Evolutionary conservation across 768 basidiomycete genomes (phyloP).

Genomic region (Pulveroboletus ravenelii): DNA sequence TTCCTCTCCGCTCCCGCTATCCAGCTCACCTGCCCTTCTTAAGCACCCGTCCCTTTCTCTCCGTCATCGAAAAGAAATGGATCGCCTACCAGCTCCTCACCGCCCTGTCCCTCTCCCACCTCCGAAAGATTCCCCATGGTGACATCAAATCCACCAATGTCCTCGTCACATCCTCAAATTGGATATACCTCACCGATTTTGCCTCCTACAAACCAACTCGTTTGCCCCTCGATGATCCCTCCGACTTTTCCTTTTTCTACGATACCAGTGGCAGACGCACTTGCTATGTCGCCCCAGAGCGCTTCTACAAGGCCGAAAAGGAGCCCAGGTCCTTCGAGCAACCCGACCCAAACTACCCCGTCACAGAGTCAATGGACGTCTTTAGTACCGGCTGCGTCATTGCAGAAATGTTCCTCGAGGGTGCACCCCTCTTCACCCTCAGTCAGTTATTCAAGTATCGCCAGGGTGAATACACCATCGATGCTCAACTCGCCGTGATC

Average conservation of each 20-base stretch:
- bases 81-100: slow-evolving; percentile 90
- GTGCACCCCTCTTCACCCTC: slow-evolving; percentile 86
- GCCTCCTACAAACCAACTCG: slow-evolving; percentile 92
- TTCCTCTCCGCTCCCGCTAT: neutral
- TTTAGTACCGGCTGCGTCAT: slow-evolving; percentile 94
- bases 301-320: slow-evolving; percentile 83
- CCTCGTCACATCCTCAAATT: slow-evolving; percentile 93
- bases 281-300: slow-evolving; percentile 94
- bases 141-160: slow-evolving; percentile 98
- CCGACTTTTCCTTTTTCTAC: slow-evolving; percentile 97
- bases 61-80: slow-evolving; percentile 94
- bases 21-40: neutral
- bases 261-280: slow-evolving; percentile 91
- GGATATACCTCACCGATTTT: slow-evolving; percentile 94
- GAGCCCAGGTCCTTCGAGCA: slow-evolving; percentile 54
- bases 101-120: slow-evolving; percentile 76
- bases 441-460: slow-evolving; percentile 95
- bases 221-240: slow-evolving; percentile 92
- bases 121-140: slow-evolving; percentile 89
- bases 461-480: slow-evolving; percentile 76
- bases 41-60: slow-evolving; percentile 94
- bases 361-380: slow-evolving; percentile 96
- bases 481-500: slow-evolving; percentile 64
- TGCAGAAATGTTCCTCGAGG: slow-evolving; percentile 94
- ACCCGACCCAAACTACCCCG: slow-evolving; percentile 59